Base-by-base conservation (phyloP, 2,329 filamentous ascomycete genomes). In the Knufia fluminis region DNA sequence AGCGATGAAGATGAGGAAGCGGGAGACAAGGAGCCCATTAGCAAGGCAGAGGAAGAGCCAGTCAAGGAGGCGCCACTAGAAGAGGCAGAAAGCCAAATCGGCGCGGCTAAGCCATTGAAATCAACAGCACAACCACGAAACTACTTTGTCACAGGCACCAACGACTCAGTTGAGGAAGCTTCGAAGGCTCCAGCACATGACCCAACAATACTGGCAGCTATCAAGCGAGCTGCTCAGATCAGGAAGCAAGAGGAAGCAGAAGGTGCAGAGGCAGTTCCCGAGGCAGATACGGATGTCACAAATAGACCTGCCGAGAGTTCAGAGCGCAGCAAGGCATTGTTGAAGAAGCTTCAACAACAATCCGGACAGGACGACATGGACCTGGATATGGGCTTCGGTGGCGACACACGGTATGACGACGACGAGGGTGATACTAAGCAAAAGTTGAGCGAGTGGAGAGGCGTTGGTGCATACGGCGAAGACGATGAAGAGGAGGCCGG, bases 371-470 rank as follows among this genome's bases (percentile, higher is more conserved):
- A 97, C 63, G 80, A 89, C 42, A 82, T 91, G 50, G 91, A 98
- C 67, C 77, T 98, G 69, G 92, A 98, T 62, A 79, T 97, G 74
- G 91, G 90, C 52, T 97, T 98, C 62, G 20, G 45, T 14, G 92
- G 92, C 28, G 86, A 82, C 17, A 92, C 85, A 61, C 78, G 91
- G 23, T 83, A 87, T 60, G 89, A 86, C 48, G 92, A 96, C 61
- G 91, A 95, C 55, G 86, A 89, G 32, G 90, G 48, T 80, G 79
- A 38, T 70, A 79, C 60, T 86, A 64, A 68, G 50, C 64, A 62
- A 26, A 57, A 56, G 23, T 62, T 62, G 32, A 61, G 61, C 23
- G 71, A 70, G 60, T 66, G 48, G 51, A 53, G 35, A n/a, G 45
- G 45, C 17, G 44, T 16, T n/a, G 44, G n/a, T n/a, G 44, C 14